phyloP scores from a whole-genome alignment of 73 alveolate species.

The Paramecium tetraurelia region DNA sequence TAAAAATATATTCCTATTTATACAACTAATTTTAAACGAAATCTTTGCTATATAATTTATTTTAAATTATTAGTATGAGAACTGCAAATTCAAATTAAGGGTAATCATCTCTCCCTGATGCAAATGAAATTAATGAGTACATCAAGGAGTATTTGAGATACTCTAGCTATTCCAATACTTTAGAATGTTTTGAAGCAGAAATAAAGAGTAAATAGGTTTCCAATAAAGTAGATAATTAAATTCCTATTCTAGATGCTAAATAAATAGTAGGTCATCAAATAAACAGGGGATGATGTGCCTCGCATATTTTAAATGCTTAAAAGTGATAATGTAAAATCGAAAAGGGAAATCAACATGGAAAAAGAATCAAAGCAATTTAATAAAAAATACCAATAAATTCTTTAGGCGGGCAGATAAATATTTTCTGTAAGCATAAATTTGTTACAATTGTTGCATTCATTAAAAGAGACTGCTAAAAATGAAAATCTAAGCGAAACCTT shows the following conservation, averaged over 20 bases:
- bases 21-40: not conserved
- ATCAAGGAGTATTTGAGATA: constrained; percentile 85
- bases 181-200: constrained; percentile 93
- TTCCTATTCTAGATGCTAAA: constrained; percentile 38
- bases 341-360: constrained; percentile 86
- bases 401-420: constrained; percentile 89
- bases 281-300: constrained; percentile 79
- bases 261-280: constrained; percentile 44
- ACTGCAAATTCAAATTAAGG: constrained; percentile 35
- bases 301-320: constrained; percentile 78
- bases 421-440: constrained; percentile 89
- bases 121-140: constrained; percentile 68
- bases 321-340: constrained; percentile 74
- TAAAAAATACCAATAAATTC: constrained; percentile 83
- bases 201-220: constrained; percentile 66
- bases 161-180: constrained; percentile 75
- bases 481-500: constrained; percentile 89
- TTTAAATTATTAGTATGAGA: not conserved
- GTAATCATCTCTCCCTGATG: not conserved
- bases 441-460: constrained; percentile 79
- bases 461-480: constrained; percentile 84
- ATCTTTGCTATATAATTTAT: not conserved
- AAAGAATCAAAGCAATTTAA: constrained; percentile 81
- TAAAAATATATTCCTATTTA: too few species aligned
- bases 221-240: constrained; percentile 16